A percentile compares a stretch with the other conserved stretches of the same genome.
Evolutionary conservation across 768 basidiomycete genomes (phyloP).

Genomic region (Lactarius quietus): DNA sequence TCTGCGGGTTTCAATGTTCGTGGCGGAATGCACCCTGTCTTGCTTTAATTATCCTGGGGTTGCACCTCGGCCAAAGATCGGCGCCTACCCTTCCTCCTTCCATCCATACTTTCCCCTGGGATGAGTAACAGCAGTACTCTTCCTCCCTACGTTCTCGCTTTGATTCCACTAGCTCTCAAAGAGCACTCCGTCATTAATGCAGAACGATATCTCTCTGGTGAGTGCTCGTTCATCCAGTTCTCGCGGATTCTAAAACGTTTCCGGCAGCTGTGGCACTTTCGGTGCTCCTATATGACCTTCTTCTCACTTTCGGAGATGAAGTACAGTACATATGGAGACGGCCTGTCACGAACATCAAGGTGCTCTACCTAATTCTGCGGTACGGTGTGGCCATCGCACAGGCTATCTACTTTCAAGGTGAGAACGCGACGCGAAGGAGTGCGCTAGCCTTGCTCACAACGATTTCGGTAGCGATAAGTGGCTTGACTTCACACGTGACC

Average conservation of each 20-base stretch:
- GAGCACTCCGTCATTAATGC: background rate
- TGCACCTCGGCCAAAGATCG: background rate
- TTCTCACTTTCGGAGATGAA: slow-evolving; percentile 41
- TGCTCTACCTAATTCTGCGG: slow-evolving; percentile 40
- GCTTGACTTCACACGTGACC: slow-evolving; percentile 1
- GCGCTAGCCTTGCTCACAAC: background rate
- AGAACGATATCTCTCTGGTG: slow-evolving; percentile 19
- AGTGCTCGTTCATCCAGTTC: background rate
- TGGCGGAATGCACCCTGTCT: background rate
- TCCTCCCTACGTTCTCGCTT: background rate
- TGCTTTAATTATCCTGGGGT: slow-evolving; percentile 12
- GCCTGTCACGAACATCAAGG: slow-evolving; percentile 36
- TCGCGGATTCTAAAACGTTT: background rate
- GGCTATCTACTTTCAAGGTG: slow-evolving; percentile 32
- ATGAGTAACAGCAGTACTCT: slow-evolving; percentile 3
- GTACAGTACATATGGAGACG: slow-evolving; percentile 42
- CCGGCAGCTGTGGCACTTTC: slow-evolving; percentile 33
- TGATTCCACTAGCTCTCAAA: slow-evolving; percentile 9
- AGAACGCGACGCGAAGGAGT: slow-evolving; percentile 2
- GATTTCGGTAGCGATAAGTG: slow-evolving; percentile 7
- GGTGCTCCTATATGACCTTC: slow-evolving; percentile 43
- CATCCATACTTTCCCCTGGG: background rate
- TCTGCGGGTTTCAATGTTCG: background rate
- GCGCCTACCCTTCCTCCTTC: background rate
- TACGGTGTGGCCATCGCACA: slow-evolving; percentile 36